These are phyloP conservation scores for Brassica carinata DNA, from an alignment of 345 rosid species.

Conservation along the genomic window DNA sequence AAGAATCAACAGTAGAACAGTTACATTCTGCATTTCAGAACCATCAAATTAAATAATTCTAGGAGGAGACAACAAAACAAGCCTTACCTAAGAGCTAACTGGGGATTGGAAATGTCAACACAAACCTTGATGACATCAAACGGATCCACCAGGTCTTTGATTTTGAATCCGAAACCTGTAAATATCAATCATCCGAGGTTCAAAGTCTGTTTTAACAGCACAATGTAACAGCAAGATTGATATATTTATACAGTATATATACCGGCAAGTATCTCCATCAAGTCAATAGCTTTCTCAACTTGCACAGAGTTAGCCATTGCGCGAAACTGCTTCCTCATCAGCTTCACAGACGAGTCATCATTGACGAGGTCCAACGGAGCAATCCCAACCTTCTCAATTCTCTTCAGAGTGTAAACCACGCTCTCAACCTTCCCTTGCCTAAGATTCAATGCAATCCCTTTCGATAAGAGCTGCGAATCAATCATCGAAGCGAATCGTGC, in stretches of 20 bases:
- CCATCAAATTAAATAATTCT: not conserved
- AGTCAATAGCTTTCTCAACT: slow-evolving; percentile 55
- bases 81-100: slow-evolving; percentile 71
- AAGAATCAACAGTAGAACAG: not conserved
- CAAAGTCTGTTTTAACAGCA: not conserved
- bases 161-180: slow-evolving; percentile 62
- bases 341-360: slow-evolving; percentile 45
- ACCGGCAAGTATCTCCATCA: slow-evolving; percentile 82
- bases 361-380: slow-evolving; percentile 52
- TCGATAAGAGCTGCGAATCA: slow-evolving; percentile 47
- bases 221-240: slow-evolving; percentile 2
- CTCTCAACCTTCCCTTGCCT: slow-evolving; percentile 55
- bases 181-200: slow-evolving; percentile 33
- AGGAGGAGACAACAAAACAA: not conserved
- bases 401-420: slow-evolving; percentile 58
- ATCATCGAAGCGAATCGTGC: slow-evolving; percentile 55
- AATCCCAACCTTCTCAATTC: slow-evolving; percentile 57
- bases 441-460: slow-evolving; percentile 58
- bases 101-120: slow-evolving; percentile 57
- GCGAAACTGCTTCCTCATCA: slow-evolving; percentile 57
- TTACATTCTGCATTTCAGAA: slow-evolving; percentile 11
- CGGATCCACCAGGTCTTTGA: slow-evolving; percentile 68
- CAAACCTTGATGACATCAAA: slow-evolving; percentile 55
- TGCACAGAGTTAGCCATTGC: slow-evolving; percentile 54
- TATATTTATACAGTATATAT: not conserved